Evolutionary conservation across 179 eudicot species (phyloP).

Genomic region (Corrigiola litoralis): DNA sequence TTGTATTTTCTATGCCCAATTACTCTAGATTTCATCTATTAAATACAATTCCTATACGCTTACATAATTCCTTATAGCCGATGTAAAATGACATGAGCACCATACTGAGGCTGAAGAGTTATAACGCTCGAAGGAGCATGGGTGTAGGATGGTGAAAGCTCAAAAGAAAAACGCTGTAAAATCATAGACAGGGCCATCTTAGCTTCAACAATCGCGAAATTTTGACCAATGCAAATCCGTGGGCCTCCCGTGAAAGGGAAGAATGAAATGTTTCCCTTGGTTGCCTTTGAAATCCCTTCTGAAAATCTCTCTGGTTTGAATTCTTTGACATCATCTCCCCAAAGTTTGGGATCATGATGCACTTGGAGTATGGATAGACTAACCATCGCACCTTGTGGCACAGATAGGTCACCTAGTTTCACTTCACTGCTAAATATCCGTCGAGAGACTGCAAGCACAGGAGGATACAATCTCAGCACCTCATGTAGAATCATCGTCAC

Average conservation of each 20-base stretch:
- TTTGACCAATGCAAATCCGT: constrained; percentile 45
- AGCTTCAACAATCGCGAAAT: constrained; percentile 42
- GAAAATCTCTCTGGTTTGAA: constrained; percentile 55
- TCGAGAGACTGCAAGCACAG: constrained; percentile 26
- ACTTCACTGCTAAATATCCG: constrained; percentile 13
- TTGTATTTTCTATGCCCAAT: too few species aligned
- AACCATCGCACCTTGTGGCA: constrained; percentile 30
- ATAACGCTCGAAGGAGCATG: constrained; percentile 36
- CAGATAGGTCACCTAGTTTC: constrained; percentile 35
- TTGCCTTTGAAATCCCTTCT: constrained; percentile 39
- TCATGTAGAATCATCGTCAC: constrained; percentile 53
- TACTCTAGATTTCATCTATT: too few species aligned
- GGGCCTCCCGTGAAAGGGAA: constrained; percentile 57
- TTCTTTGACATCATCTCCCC: constrained; percentile 54
- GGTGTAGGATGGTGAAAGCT: constrained; percentile 39
- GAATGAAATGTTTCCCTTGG: constrained; percentile 29
- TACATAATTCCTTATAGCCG: constrained; percentile 14
- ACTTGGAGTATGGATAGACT: constrained; percentile 16
- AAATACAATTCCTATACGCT: too few species aligned
- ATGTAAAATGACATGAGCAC: constrained; percentile 36
- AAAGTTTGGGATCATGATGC: constrained; percentile 33
- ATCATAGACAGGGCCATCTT: constrained; percentile 40
- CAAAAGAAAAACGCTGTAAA: constrained; percentile 37
- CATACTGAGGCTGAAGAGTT: constrained; percentile 41
- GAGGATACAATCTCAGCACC: constrained; percentile 54